phyloP scores from a whole-genome alignment of 208 protist genomes.

The Leishmania tarentolae region DNA sequence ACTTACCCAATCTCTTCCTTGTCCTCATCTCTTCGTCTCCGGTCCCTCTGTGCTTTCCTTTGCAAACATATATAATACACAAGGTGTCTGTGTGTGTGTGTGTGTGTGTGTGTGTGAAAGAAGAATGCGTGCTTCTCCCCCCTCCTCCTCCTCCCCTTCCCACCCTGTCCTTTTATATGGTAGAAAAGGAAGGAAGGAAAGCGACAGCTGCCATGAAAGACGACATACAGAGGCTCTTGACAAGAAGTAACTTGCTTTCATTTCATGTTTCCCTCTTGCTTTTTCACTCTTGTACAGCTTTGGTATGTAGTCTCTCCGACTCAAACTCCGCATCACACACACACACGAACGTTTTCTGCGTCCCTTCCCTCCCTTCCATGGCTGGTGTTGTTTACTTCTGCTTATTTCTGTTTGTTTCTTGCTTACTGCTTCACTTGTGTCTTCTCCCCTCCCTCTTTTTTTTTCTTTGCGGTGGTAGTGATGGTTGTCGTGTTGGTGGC shows the following conservation, averaged over 20 bases:
- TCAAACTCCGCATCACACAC: not conserved
- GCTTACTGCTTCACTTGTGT: not conserved
- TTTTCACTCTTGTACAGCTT: not conserved
- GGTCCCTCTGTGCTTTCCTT: not conserved
- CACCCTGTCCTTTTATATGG: no score
- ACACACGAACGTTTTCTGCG: not conserved
- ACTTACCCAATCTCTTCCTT: not conserved
- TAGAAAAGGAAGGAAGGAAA: not conserved
- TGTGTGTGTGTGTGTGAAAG: not conserved
- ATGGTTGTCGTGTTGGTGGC: not conserved
- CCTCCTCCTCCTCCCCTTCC: no score
- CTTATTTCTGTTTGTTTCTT: not conserved
- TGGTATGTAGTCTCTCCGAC: not conserved
- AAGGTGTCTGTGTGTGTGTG: not conserved
- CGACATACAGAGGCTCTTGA: not conserved
- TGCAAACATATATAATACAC: not conserved
- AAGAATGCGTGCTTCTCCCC: no score
- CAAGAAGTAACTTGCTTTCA: not conserved
- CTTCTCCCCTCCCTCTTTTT: not conserved
- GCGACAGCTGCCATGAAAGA: not conserved
- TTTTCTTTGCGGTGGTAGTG: not conserved
- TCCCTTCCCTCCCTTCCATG: not conserved
- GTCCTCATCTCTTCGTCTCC: not conserved
- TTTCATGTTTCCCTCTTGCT: not conserved
- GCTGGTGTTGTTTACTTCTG: not conserved